These are phyloP conservation scores for Fusarium irregulare DNA, from an alignment of 2,329 filamentous ascomycete genomes.

Conservation along the genomic window DNA sequence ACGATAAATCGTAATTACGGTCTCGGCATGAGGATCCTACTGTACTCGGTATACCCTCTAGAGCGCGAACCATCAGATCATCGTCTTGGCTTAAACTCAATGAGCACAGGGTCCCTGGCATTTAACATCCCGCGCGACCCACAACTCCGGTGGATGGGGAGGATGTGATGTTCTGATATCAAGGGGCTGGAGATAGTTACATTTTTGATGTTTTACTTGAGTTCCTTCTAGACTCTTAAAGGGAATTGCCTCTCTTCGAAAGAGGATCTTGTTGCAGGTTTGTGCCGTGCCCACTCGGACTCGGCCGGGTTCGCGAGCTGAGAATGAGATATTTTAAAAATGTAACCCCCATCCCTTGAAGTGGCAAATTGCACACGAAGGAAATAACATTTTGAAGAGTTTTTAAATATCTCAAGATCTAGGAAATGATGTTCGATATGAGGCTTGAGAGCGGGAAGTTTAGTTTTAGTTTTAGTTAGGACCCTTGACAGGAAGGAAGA, in stretches of 20 bases:
- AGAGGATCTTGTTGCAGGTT: neutral
- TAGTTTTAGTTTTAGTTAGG: neutral
- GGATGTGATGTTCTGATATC: constrained; percentile 25
- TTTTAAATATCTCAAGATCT: neutral
- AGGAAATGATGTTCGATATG: neutral
- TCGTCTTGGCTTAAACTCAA: constrained; percentile 1
- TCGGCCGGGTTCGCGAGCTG: neutral
- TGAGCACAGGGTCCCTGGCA: neutral
- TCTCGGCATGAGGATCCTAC: neutral
- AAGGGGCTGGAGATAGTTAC: constrained; percentile 29
- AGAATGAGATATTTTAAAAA: neutral
- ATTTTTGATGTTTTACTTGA: constrained; percentile 5
- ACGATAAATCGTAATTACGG: neutral
- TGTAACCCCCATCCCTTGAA: neutral
- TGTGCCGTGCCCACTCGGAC: neutral
- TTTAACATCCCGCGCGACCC: constrained; percentile 1
- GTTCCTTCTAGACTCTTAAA: neutral
- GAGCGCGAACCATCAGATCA: constrained; percentile 31
- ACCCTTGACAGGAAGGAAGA: constrained; percentile 3
- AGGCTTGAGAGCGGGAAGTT: neutral
- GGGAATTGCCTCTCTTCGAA: neutral
- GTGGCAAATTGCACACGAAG: constrained; percentile 25
- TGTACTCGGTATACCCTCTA: constrained; percentile 23
- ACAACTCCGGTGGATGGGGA: constrained; percentile 3
- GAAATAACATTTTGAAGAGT: neutral